phyloP scores from a whole-genome alignment of 2,329 filamentous ascomycete species.

The Tolypocladium ovalisporum region DNA sequence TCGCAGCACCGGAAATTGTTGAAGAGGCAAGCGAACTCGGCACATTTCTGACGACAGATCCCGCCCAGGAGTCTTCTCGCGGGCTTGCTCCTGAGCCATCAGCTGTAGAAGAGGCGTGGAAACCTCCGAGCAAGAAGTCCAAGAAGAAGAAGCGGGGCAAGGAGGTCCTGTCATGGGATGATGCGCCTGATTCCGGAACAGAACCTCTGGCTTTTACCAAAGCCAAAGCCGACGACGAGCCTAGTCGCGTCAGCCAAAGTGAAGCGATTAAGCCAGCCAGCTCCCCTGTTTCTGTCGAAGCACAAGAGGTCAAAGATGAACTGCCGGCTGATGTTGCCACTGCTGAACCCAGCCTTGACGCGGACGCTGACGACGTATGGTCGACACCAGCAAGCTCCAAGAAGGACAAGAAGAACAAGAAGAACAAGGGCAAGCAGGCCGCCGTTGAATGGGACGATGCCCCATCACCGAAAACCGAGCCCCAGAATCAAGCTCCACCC shows the following conservation, averaged over 20 bases:
- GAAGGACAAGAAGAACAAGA: constrained; percentile 6
- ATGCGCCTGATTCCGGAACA: background rate
- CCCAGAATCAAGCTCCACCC: background rate
- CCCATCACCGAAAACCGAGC: background rate
- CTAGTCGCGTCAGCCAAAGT: background rate
- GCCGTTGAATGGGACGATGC: background rate
- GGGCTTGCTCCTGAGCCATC: background rate
- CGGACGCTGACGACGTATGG: background rate
- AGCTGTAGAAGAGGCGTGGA: background rate
- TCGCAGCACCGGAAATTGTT: background rate
- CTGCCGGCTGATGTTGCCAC: background rate
- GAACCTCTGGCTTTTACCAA: background rate
- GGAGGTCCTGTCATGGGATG: background rate
- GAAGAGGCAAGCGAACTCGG: background rate
- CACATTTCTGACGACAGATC: background rate
- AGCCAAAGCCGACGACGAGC: background rate
- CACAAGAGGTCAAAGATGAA: background rate
- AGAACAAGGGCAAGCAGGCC: constrained; percentile 4
- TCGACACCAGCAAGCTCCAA: constrained; percentile 1
- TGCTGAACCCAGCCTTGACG: background rate
- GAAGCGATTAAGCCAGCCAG: background rate
- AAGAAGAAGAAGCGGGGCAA: constrained; percentile 9
- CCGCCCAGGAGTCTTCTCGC: background rate
- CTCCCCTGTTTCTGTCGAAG: background rate
- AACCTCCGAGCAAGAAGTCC: constrained; percentile 6